phyloP scores from a whole-genome alignment of 2,329 filamentous ascomycete species.

The Diplodia corticola region DNA sequence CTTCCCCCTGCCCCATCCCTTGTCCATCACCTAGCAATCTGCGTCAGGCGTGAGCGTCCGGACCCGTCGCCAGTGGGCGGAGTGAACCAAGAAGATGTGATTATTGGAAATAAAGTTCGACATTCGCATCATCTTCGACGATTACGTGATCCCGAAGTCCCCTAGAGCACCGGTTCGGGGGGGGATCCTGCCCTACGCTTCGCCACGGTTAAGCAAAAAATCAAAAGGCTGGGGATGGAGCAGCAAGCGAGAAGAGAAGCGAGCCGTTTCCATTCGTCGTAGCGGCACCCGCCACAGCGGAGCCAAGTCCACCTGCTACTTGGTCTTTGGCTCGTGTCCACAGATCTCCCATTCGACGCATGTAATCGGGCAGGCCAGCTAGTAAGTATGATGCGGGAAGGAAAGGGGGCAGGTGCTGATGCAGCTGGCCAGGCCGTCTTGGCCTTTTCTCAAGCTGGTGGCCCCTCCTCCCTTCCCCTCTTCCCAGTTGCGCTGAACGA shows the following conservation, averaged over 20 bases:
- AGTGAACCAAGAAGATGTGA: not conserved
- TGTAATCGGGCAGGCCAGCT: not conserved
- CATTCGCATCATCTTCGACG: too few relatives aligned
- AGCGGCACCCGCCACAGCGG: not conserved
- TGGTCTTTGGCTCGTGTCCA: not conserved
- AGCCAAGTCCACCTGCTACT: not conserved
- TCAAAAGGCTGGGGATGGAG: not conserved
- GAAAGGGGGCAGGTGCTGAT: not conserved
- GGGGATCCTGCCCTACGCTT: not conserved
- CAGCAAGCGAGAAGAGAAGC: not conserved
- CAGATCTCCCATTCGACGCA: constrained; percentile 17
- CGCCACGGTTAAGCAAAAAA: not conserved
- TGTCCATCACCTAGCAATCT: not conserved
- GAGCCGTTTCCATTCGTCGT: not conserved
- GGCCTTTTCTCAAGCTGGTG: not conserved
- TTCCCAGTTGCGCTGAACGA: not conserved
- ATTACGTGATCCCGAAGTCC: too few relatives aligned
- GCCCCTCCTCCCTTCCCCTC: not conserved
- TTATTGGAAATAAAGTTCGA: too few relatives aligned
- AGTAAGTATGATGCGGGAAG: not conserved
- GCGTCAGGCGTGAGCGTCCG: not conserved
- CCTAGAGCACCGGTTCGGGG: not conserved
- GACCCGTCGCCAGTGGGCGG: not conserved
- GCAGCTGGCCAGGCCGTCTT: not conserved
- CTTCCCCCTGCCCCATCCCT: too few relatives aligned